A percentile compares a stretch with the other conserved stretches of the same genome.
Evolutionary conservation across 108 stramenopile species (phyloP).

Genomic region (Fistulifera pelliculosa): DNA sequence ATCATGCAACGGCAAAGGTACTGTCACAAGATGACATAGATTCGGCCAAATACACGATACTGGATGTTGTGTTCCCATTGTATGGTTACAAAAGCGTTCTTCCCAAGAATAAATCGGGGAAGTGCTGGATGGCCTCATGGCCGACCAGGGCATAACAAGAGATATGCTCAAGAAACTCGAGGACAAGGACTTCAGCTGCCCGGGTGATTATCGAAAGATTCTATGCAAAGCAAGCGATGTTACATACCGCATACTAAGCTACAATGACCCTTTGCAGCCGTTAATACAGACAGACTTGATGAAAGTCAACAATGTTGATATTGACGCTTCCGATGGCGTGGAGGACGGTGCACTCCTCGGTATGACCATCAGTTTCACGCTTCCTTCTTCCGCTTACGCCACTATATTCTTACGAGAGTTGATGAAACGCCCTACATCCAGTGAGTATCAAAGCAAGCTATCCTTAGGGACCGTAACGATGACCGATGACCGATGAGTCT

Average conservation of each 20-base stretch:
- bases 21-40: slow-evolving; percentile 57
- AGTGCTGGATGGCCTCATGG: slow-evolving; percentile 5
- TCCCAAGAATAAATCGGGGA: slow-evolving; percentile 43
- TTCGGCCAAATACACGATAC: slow-evolving; percentile 37
- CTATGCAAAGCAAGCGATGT: slow-evolving; percentile 64
- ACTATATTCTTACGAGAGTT: slow-evolving; percentile 84
- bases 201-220: slow-evolving; percentile 79
- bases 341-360: slow-evolving; percentile 36
- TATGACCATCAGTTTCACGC: slow-evolving; percentile 76
- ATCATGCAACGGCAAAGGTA: slow-evolving; percentile 22
- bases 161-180: slow-evolving; percentile 35
- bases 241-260: slow-evolving; percentile 46
- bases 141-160: slow-evolving; percentile 32
- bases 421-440: slow-evolving; percentile 72
- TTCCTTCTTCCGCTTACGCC: slow-evolving; percentile 85
- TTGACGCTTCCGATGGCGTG: slow-evolving; percentile 10
- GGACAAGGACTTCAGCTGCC: slow-evolving; percentile 31
- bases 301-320: slow-evolving; percentile 28
- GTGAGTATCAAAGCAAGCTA: slow-evolving; percentile 69
- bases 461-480: too few relatives aligned
- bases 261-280: slow-evolving; percentile 70
- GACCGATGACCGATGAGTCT: too few relatives aligned
- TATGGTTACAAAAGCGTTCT: slow-evolving; percentile 56
- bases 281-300: slow-evolving; percentile 77
- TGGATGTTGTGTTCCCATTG: slow-evolving; percentile 82